These are phyloP conservation scores for Cercospora zeina DNA, from an alignment of 2,329 filamentous ascomycete species.

Conservation along the genomic window DNA sequence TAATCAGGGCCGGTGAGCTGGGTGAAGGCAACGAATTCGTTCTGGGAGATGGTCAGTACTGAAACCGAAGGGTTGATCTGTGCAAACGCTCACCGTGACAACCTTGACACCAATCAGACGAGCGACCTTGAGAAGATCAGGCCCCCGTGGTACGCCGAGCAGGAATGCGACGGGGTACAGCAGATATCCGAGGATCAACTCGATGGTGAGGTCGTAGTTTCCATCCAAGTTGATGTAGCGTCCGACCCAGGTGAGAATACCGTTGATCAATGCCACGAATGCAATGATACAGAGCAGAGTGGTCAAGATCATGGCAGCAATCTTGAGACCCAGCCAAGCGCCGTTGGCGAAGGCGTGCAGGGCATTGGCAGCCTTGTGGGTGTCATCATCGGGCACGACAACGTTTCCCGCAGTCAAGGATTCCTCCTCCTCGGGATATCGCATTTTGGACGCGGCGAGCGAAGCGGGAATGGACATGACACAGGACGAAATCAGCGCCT, in stretches of 20 bases:
- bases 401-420: slow-evolving; percentile 79
- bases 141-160: slow-evolving; percentile 68
- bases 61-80: not conserved
- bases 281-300: slow-evolving; percentile 83
- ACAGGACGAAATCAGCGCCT: slow-evolving; percentile 84
- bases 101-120: slow-evolving; percentile 83
- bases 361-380: slow-evolving; percentile 73
- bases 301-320: slow-evolving; percentile 77
- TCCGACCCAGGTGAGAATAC: slow-evolving; percentile 80
- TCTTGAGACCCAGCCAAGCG: slow-evolving; percentile 82
- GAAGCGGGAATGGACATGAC: slow-evolving; percentile 96
- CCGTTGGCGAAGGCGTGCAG: slow-evolving; percentile 84
- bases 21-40: slow-evolving; percentile 76
- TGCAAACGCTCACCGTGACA: slow-evolving; percentile 59
- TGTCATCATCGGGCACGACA: slow-evolving; percentile 75
- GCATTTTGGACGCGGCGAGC: slow-evolving; percentile 82
- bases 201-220: slow-evolving; percentile 67
- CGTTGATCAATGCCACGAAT: slow-evolving; percentile 71
- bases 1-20: slow-evolving; percentile 58
- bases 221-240: slow-evolving; percentile 70
- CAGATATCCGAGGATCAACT: slow-evolving; percentile 74
- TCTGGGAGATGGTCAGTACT: slow-evolving; percentile 46
- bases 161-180: slow-evolving; percentile 78
- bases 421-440: slow-evolving; percentile 85
- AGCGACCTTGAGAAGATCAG: slow-evolving; percentile 67